Percentiles rank a stretch among this genome's conserved stretches.
Conservation (phyloP, 2,329 filamentous ascomycete species). For the Acrocalymma vagum region DNA sequence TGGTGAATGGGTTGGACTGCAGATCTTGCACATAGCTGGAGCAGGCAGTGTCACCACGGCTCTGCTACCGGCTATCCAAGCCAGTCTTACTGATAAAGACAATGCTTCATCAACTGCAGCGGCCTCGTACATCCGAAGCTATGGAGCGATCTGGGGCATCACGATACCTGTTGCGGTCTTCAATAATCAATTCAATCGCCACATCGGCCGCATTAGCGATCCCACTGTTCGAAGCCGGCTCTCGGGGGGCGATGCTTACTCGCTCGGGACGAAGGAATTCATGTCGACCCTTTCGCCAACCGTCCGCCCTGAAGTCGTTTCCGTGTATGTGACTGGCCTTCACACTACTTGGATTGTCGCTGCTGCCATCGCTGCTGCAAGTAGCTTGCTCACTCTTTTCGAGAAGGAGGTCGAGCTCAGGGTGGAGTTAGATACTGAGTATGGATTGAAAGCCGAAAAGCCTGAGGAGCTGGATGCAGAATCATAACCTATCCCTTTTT, state of each 20-base stretch:
- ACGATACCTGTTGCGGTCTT: constrained; percentile 22
- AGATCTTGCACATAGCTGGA: constrained; percentile 7
- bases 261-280: constrained; percentile 2
- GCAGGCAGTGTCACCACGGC: constrained; percentile 26
- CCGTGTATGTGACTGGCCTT: no score
- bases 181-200: constrained; percentile 13
- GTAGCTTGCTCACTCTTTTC: no score
- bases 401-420: no score
- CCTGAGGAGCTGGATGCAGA: no score
- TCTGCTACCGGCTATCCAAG: constrained; percentile 48
- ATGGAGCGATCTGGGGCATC: constrained; percentile 25
- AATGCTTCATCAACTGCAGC: constrained; percentile 14
- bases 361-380: no score
- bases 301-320: no score
- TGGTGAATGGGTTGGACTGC: constrained; percentile 15
- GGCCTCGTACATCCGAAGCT: constrained; percentile 16
- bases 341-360: no score
- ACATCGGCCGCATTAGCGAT: constrained; percentile 7
- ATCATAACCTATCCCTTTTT: no score
- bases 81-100: constrained; percentile 16
- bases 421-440: constrained; percentile 9
- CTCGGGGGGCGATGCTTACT: constrained; percentile 11
- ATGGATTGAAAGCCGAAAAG: constrained; percentile 7
- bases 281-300: no score
- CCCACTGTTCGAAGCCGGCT: constrained; percentile 1